Evolutionary conservation across 140 eudicot genomes (phyloP), one percentile per base, ranked within the genome.

Genomic region (Senecio squalidus): DNA sequence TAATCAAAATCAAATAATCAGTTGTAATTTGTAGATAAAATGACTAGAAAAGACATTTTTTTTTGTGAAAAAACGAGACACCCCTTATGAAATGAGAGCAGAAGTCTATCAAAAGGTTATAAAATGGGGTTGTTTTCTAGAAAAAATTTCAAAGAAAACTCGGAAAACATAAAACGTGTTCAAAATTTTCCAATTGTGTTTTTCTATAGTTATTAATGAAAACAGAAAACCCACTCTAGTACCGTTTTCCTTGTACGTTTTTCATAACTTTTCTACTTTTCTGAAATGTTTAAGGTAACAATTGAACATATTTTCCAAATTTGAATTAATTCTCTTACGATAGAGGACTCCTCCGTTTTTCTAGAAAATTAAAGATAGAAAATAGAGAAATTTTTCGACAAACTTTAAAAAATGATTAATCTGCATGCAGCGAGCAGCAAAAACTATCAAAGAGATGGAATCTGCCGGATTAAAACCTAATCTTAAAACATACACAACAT

Each of bases 401-500:
- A 1, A 3, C 1, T 0, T 1, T 26, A 25, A 23, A 25, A 26
- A 11, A 1, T 14, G 36, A 51, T 24, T 25, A 15, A 64, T 70
- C 46, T 31, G 39, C 29, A 30, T 63, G 68, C 94, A 86, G 95
- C 70, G 86, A 66, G 99, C 99, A 68, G 78, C 50, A 55, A 76
- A 78, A 70, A 92, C 92, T 11, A 62, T 88, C 1, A 56, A 66
- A 64, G 96, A 92, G 53, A 92, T 92, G 99, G 74, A 80, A 75
- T 67, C 78, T 5, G 67, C 82, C 4, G 95, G 99, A 28, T 84
- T 87, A 79, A 88, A 78, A 51, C 89, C 99, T 2, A 92, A 92
- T 28, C 23, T 92, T 17, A 88, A 80, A 66, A 92, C 99, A 4
- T 88, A 84, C 71, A 92, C 99, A 1, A 82, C 99, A 1, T 38